Evolutionary conservation across 1,284 basidiomycete species (phyloP).

Genomic region (Tilletia caries): DNA sequence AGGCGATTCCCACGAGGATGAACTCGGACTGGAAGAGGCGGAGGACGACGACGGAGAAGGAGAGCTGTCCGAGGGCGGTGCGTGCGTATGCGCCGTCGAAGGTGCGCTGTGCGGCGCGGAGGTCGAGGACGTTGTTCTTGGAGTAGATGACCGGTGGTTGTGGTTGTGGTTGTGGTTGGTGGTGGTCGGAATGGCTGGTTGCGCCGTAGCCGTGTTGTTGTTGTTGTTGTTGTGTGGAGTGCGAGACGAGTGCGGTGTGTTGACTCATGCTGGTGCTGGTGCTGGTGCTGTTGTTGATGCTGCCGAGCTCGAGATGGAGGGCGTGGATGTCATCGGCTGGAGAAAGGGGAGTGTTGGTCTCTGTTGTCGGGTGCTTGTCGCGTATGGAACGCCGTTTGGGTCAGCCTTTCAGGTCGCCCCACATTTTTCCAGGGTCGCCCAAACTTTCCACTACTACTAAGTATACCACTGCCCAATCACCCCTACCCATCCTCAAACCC

Average conservation of each 20-base stretch:
- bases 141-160: neutral
- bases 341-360: neutral
- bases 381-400: too few species aligned
- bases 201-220: too few species aligned
- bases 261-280: neutral
- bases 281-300: neutral
- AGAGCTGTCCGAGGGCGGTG: constrained; percentile 69
- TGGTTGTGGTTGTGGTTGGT: neutral
- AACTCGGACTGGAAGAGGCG: constrained; percentile 62
- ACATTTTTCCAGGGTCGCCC: too few species aligned
- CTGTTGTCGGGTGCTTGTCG: neutral
- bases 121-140: constrained; percentile 57
- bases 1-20: constrained; percentile 26
- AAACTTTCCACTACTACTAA: too few species aligned
- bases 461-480: too few species aligned
- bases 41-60: constrained; percentile 70
- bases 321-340: neutral
- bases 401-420: too few species aligned
- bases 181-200: too few species aligned
- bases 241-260: too few species aligned
- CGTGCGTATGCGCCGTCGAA: constrained; percentile 76
- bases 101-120: constrained; percentile 72
- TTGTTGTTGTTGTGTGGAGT: too few species aligned
- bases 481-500: too few species aligned
- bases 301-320: too few species aligned